Percentiles rank a stretch among this genome's conserved stretches.
These are phyloP conservation scores for Urochloa ruziziensis DNA, from an alignment of 176 grass and related monocot genomes.

Conservation along the genomic window DNA sequence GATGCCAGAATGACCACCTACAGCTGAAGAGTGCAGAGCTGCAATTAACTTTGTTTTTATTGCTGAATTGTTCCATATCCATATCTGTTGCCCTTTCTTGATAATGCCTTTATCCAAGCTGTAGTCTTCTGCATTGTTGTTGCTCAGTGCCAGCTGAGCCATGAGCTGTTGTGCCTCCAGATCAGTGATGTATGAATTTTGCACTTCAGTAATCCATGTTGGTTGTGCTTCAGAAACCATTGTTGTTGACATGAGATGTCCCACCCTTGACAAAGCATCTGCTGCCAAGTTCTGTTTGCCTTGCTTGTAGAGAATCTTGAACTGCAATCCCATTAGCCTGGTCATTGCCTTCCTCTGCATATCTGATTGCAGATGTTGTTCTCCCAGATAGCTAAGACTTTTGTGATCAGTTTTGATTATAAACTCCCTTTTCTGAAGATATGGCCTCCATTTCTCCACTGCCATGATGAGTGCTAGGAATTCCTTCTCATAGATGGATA, in stretches of 20 bases:
- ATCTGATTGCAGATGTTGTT: too few relatives aligned
- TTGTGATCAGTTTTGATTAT: neutral
- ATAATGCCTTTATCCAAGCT: neutral
- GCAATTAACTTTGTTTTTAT: neutral
- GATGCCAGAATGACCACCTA: neutral
- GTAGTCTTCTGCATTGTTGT: neutral
- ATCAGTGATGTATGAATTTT: too few relatives aligned
- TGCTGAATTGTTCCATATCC: neutral
- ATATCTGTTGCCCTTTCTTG: neutral
- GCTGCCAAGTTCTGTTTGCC: neutral
- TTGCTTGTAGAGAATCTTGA: neutral
- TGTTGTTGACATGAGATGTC: neutral
- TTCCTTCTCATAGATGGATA: too few relatives aligned
- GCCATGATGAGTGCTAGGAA: too few relatives aligned
- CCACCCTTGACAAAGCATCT: neutral
- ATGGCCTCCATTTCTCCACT: too few relatives aligned
- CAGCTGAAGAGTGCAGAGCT: neutral
- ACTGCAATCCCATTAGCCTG: too few relatives aligned
- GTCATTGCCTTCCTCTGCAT: too few relatives aligned
- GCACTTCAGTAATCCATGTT: neutral
- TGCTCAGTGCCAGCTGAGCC: neutral
- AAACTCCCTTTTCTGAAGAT: too few relatives aligned
- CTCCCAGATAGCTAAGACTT: too few relatives aligned
- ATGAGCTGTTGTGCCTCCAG: too few relatives aligned
- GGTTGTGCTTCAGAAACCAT: neutral